These are phyloP conservation scores for Ascocoryne sarcoides DNA, from an alignment of 2,329 filamentous ascomycete species.

Conservation along the genomic window DNA sequence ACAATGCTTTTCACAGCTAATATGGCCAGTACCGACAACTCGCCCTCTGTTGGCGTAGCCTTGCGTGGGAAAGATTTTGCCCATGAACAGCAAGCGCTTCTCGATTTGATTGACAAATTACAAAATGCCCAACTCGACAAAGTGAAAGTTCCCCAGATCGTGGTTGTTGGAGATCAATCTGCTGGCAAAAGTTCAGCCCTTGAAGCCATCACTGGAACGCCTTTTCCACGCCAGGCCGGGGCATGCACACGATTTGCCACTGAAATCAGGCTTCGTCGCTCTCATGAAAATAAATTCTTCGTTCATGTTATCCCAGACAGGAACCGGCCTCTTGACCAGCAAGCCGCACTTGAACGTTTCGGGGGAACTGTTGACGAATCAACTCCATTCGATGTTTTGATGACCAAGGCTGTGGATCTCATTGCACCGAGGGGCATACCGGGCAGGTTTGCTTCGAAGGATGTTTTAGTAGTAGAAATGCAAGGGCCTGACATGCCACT, in stretches of 20 bases:
- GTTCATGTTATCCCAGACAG: slow-evolving; percentile 8
- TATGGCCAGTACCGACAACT: too few species aligned
- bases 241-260: slow-evolving; percentile 37
- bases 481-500: slow-evolving; percentile 32
- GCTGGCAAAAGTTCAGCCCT: slow-evolving; percentile 24
- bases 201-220: slow-evolving; percentile 29
- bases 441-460: slow-evolving; percentile 10
- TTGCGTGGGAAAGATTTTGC: slow-evolving; percentile 7
- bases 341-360: slow-evolving; percentile 5
- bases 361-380: slow-evolving; percentile 7
- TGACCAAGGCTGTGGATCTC: slow-evolving; percentile 7
- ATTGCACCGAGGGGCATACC: slow-evolving; percentile 8
- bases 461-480: slow-evolving; percentile 13
- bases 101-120: slow-evolving; percentile 11
- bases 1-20: too few species aligned
- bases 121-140: slow-evolving; percentile 11
- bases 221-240: slow-evolving; percentile 31
- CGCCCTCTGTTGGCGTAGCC: slow-evolving; percentile 4
- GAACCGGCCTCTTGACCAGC: slow-evolving; percentile 6
- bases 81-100: slow-evolving; percentile 7
- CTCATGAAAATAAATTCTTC: slow-evolving; percentile 5
- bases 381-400: slow-evolving; percentile 10
- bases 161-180: slow-evolving; percentile 33
- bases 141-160: slow-evolving; percentile 12
- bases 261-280: slow-evolving; percentile 32